Base-by-base conservation (phyloP, 108 stramenopile species). In the Craspedostauros australis region DNA sequence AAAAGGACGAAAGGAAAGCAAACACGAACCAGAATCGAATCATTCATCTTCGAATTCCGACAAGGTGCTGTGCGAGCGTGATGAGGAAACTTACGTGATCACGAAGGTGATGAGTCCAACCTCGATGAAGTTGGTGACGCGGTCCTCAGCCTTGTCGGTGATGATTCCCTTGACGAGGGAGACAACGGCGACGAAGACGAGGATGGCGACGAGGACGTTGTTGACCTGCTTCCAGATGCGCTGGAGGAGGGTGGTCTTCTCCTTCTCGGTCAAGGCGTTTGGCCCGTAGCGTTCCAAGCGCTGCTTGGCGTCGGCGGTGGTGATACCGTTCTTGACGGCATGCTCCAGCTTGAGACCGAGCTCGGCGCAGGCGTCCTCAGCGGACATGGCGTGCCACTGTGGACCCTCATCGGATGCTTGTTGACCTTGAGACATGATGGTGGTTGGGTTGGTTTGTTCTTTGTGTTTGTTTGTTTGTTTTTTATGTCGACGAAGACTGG, bases 151-250 rank as follows among this genome's bases (percentile, higher is more conserved):
- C 15, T 38, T 56, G 4, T 50, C 44, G 29, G 73, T 39, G 3
- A 73, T 64, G 26, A 71, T 50, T 19, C 75, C 86, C 39, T 64
- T 62, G 51, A 73, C 51, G 14, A 66, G 50, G 16, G 79, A 81
- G 19, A 87, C 77, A 30, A 80, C 38, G 26, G 86, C 86, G 15
- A 87, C 86, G 28, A 75, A 60, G 21, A 81, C 67, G 27, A 86
- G 77, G 29, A 87, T 80, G 45, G 77, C 77, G 19, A 87, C 86
- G 18, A 87, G 61, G 0, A 87, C 86, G 54, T 87, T 87, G 61
- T 62, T 62, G 46, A 83, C 68, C 50, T 83, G 86, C 41, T 64
- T 54, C 82, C 82, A 87, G 49, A 87, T 83, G 33, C 76, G 79
- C 44, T 83, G 58, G 46, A 71, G 63, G 14, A 87, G 68, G 15